Percentiles rank a stretch among this genome's conserved stretches.
These are phyloP conservation scores for Micractinium sp. DNA, from an alignment of 139 green algal species.

Conservation along the genomic window DNA sequence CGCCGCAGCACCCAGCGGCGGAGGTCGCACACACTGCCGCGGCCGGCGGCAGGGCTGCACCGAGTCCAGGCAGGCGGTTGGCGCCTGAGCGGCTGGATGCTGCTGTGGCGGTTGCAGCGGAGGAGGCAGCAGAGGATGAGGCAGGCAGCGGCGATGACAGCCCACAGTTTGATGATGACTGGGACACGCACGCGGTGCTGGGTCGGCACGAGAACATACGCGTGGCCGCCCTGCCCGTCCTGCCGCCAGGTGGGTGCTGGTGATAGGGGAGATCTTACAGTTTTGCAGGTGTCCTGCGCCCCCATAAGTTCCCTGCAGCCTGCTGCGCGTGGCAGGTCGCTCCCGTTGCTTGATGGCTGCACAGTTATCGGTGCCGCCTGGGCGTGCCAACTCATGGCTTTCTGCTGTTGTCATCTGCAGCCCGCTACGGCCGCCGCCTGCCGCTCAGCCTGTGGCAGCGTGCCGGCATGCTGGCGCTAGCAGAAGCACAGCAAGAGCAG, in stretches of 20 bases:
- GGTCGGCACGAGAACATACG: neutral
- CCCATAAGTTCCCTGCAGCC: neutral
- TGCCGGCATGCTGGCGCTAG: neutral
- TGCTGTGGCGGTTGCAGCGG: no score
- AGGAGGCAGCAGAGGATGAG: neutral
- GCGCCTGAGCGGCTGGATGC: no score
- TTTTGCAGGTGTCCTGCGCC: neutral
- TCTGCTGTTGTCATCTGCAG: neutral
- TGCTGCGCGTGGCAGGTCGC: neutral
- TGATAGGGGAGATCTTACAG: neutral
- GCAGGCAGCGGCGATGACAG: no score
- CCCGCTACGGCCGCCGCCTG: conserved; percentile 3
- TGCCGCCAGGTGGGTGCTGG: neutral
- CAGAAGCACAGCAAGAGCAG: neutral
- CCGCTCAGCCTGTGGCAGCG: conserved; percentile 4
- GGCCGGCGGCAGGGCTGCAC: neutral
- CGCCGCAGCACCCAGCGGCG: neutral
- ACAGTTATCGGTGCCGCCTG: no score
- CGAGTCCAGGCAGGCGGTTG: no score
- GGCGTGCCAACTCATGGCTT: neutral
- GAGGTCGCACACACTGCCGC: neutral
- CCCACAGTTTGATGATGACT: neutral
- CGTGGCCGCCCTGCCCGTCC: neutral
- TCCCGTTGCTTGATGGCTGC: neutral
- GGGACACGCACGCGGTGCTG: neutral